phyloP scores from a whole-genome alignment of 768 basidiomycete species.

The Lactarius sanguifluus region DNA sequence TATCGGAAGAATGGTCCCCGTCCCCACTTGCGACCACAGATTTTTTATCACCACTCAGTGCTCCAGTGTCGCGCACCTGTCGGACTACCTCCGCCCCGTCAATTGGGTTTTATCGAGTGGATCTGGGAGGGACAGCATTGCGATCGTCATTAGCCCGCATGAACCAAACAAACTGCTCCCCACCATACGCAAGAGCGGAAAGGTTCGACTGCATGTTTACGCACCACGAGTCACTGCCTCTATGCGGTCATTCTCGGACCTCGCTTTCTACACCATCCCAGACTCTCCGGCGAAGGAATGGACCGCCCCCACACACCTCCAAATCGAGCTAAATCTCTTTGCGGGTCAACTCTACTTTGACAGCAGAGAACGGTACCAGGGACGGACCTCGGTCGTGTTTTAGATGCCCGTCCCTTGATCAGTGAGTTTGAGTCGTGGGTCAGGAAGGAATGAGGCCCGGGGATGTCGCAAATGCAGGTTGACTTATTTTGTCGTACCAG shows the following conservation, averaged over 20 bases:
- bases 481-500: too few relatives aligned
- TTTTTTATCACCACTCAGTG: neutral
- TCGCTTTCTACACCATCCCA: slow-evolving; percentile 16
- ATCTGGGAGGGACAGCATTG: neutral
- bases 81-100: slow-evolving; percentile 23
- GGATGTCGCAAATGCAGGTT: too few relatives aligned
- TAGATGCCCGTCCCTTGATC: slow-evolving; percentile 1
- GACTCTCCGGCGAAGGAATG: neutral
- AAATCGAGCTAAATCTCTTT: slow-evolving; percentile 1
- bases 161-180: slow-evolving; percentile 22
- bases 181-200: slow-evolving; percentile 10
- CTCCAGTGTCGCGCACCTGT: neutral
- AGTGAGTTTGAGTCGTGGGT: neutral
- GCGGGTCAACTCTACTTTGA: neutral
- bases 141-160: neutral
- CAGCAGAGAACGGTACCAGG: neutral
- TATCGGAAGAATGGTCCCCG: neutral
- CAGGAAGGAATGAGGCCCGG: slow-evolving; percentile 30
- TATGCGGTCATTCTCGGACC: slow-evolving; percentile 20
- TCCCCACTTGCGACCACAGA: neutral
- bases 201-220: slow-evolving; percentile 21
- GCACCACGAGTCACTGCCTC: slow-evolving; percentile 13
- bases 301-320: neutral
- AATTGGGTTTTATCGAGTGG: slow-evolving; percentile 11
- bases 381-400: neutral